Conservation (phyloP, 129 eudicot species). For the Dittrichia graveolens region DNA sequence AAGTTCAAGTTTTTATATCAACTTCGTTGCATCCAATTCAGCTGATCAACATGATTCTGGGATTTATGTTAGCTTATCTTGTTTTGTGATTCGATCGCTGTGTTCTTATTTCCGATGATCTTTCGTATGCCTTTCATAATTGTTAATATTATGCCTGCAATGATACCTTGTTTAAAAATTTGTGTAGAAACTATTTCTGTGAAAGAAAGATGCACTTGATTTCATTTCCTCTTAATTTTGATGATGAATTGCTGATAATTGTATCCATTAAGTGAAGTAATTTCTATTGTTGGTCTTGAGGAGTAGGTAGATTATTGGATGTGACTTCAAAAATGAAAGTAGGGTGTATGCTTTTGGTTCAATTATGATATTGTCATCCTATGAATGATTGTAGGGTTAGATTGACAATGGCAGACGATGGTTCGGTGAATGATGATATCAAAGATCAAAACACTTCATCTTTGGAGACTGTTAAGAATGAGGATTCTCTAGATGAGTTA, state of each 20-base stretch:
- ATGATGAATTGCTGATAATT: not conserved
- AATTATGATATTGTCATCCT: not conserved
- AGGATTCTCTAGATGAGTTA: slow-evolving; percentile 35
- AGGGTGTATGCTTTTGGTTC: not conserved
- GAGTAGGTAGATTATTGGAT: not conserved
- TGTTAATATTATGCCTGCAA: not conserved
- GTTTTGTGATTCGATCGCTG: slow-evolving; percentile 11
- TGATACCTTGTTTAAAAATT: not conserved
- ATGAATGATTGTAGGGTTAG: slow-evolving; percentile 11
- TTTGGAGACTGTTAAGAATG: slow-evolving; percentile 31
- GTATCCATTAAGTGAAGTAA: not conserved
- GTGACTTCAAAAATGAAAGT: not conserved
- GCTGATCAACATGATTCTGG: slow-evolving; percentile 1
- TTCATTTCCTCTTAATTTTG: not conserved
- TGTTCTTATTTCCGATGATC: slow-evolving; percentile 13
- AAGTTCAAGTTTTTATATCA: not conserved
- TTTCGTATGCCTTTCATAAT: not conserved
- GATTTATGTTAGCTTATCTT: not conserved
- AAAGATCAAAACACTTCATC: slow-evolving; percentile 36
- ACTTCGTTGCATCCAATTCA: slow-evolving; percentile 3
- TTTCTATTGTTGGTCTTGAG: too few relatives aligned
- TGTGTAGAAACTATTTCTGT: not conserved
- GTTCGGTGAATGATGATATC: slow-evolving; percentile 31
- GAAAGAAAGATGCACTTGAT: slow-evolving; percentile 14
- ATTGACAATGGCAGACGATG: slow-evolving; percentile 46